phyloP scores from a whole-genome alignment of 1,139 yeast genomes.

The Suhomyces bribrorum region DNA sequence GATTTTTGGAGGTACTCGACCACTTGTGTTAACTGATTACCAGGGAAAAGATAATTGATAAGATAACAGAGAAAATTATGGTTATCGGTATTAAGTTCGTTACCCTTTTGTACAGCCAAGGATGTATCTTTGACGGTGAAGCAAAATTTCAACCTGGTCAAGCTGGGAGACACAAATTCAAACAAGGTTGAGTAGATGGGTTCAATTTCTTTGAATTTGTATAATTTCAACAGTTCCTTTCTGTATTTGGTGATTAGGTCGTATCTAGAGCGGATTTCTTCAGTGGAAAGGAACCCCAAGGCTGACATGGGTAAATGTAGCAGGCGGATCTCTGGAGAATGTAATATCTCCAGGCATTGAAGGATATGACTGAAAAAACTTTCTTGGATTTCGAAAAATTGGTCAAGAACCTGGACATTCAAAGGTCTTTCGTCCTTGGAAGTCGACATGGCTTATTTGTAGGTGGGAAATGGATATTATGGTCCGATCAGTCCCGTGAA shows the following conservation, averaged over 20 bases:
- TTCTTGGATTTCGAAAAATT: conserved; percentile 12
- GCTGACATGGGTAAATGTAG: conserved; percentile 7
- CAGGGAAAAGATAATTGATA: conserved; percentile 14
- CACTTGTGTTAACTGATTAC: conserved; percentile 5
- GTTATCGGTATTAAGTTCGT: conserved; percentile 3
- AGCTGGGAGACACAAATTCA: conserved; percentile 11
- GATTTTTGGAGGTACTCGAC: conserved; percentile 7
- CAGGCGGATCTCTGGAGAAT: conserved; percentile 8
- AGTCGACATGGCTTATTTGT: too few species aligned
- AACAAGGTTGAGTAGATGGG: conserved; percentile 13
- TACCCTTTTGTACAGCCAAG: background rate
- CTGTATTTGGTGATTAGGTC: conserved; percentile 15
- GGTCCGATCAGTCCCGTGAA: too few species aligned
- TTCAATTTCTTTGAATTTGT: conserved; percentile 10
- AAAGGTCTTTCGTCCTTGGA: background rate
- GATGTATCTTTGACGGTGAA: background rate
- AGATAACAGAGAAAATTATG: conserved; percentile 10
- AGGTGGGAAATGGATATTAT: too few species aligned
- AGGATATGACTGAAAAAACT: conserved; percentile 13
- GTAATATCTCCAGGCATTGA: conserved; percentile 11
- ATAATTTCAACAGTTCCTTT: conserved; percentile 7
- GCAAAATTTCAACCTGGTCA: conserved; percentile 1
- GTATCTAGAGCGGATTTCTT: conserved; percentile 11
- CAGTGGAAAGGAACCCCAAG: conserved; percentile 8
- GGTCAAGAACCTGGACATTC: conserved; percentile 13